Evolutionary conservation across 129 eudicot genomes (phyloP).

Genomic region (Logfia minima): DNA sequence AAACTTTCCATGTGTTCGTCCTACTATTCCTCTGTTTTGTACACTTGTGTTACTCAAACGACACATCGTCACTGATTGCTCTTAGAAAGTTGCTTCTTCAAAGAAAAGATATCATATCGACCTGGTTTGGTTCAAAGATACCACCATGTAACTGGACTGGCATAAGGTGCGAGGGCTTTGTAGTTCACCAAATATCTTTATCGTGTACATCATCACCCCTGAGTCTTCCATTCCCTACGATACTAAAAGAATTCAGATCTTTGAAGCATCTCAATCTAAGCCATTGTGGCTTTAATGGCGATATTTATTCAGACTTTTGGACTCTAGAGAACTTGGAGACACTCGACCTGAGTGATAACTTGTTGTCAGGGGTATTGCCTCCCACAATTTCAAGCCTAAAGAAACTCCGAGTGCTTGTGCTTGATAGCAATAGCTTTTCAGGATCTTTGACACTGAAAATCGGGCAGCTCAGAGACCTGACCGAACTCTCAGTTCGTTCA

Average conservation of each 20-base stretch:
- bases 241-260: slow-evolving; percentile 44
- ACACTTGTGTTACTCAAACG: slow-evolving; percentile 32
- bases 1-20: slow-evolving; percentile 22
- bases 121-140: slow-evolving; percentile 56
- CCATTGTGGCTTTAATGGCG: slow-evolving; percentile 62
- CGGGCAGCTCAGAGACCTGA: slow-evolving; percentile 58
- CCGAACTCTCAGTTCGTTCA: slow-evolving; percentile 63
- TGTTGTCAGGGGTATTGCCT: slow-evolving; percentile 52
- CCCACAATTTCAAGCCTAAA: slow-evolving; percentile 44
- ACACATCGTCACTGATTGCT: slow-evolving; percentile 43
- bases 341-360: slow-evolving; percentile 69
- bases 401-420: slow-evolving; percentile 53
- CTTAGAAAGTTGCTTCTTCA: slow-evolving; percentile 46
- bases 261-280: slow-evolving; percentile 73
- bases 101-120: slow-evolving; percentile 43
- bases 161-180: slow-evolving; percentile 50
- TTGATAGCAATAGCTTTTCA: slow-evolving; percentile 66
- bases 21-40: slow-evolving; percentile 35
- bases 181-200: slow-evolving; percentile 48
- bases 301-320: slow-evolving; percentile 59
- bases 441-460: slow-evolving; percentile 65
- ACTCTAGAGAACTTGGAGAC: slow-evolving; percentile 48
- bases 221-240: slow-evolving; percentile 59
- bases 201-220: slow-evolving; percentile 48
- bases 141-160: slow-evolving; percentile 91